Conservation (phyloP, 2,329 filamentous ascomycete species). For the Leptographium galeiforme region DNA sequence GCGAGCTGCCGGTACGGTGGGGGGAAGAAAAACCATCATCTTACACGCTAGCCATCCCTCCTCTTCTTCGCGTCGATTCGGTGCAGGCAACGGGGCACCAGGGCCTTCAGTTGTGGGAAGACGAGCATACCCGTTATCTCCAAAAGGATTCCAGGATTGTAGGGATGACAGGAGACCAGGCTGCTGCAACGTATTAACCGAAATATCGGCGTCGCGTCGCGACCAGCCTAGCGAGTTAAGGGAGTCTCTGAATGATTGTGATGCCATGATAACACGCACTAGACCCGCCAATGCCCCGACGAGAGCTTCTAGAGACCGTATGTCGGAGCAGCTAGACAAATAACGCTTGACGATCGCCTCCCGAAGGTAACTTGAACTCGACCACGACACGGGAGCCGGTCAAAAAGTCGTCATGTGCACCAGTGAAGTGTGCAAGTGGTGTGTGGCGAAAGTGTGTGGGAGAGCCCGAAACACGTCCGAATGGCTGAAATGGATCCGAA, state of each 20-base stretch:
- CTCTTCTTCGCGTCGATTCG: slow-evolving; percentile 79
- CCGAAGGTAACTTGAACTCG: too few species aligned
- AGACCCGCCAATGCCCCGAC: too few species aligned
- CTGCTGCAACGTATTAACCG: slow-evolving; percentile 58
- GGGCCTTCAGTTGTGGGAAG: slow-evolving; percentile 74
- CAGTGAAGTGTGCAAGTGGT: too few species aligned
- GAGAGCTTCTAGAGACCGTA: not conserved
- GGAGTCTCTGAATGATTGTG: slow-evolving; percentile 79
- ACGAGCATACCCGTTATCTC: slow-evolving; percentile 73
- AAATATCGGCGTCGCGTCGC: slow-evolving; percentile 63
- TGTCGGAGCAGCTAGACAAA: not conserved
- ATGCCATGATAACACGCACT: slow-evolving; percentile 49
- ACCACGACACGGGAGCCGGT: too few species aligned
- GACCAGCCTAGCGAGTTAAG: slow-evolving; percentile 95
- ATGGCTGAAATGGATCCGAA: too few species aligned
- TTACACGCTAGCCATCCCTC: slow-evolving; percentile 93
- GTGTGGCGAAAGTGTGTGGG: not conserved
- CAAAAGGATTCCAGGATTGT: slow-evolving; percentile 78
- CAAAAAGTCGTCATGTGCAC: too few species aligned
- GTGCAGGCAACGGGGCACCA: slow-evolving; percentile 75
- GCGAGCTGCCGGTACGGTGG: slow-evolving; percentile 8
- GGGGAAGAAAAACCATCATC: slow-evolving; percentile 24
- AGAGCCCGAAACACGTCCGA: not conserved
- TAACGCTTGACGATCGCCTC: too few species aligned
- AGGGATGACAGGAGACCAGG: slow-evolving; percentile 69